Base-by-base conservation (phyloP, 2,329 filamentous ascomycete species). In the Ceratocystis lukuohia region DNA sequence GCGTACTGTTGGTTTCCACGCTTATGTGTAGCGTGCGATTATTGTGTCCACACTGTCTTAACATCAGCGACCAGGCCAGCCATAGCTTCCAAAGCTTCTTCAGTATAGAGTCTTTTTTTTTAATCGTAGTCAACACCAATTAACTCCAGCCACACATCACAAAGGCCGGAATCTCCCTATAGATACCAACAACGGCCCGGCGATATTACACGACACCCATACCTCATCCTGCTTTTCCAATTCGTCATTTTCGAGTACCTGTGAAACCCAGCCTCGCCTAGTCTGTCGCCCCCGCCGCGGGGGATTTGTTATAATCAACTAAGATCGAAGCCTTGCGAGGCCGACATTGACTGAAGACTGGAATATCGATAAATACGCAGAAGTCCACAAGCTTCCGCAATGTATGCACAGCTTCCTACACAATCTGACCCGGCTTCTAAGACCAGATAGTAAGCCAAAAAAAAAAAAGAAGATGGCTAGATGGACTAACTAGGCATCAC, bases 371-470 rank as follows among this genome's bases (percentile, higher is more conserved):
- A 33, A 7, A 33, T 7, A 59, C 15, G 17, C 7, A 17, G 12
- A 17, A 33, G 12, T 17, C 0, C 25, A 37, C 15, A 25, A n/a
- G 17, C 53, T 33, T 7, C 22, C 53, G 53, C 25, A 28, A 64
- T 64, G 62, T 64, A 64, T 50, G 62, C 28, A 33, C 8, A 0
- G 41, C 20, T 62, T 50, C 28, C 53, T 22, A 28, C 25, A 22
- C 37, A 0, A 74, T 71, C 44, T 71, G 70, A 0, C 71, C 73
- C 1, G 75, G 53, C 73, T 73, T 75, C 0, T 3, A 48, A 15
- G 25, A 25, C 41, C 30, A 22, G 25, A 53, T 30, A 37, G 25
- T 6, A 15, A 15, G 20, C 48, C 20, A 22, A 25, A 5, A n/a
- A 33, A 33, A 33, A 46, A n/a, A 33, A 30, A 33, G 33, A 65